These are phyloP conservation scores for Fraxinus cuspidata DNA, from an alignment of 257 asterid species.

Conservation along the genomic window DNA sequence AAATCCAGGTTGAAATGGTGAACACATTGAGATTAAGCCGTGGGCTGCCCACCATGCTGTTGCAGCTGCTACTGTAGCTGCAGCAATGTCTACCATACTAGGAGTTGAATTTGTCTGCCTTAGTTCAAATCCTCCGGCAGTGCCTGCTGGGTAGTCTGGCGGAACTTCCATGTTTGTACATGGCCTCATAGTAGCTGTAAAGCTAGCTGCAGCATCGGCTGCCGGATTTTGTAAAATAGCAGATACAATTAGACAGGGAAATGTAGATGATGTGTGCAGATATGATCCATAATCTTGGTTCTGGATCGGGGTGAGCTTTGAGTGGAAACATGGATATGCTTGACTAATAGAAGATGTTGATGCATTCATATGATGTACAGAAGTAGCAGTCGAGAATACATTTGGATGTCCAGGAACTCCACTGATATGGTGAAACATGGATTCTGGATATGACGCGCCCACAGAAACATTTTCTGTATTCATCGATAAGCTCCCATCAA, in stretches of 20 bases:
- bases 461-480: slow-evolving; percentile 36
- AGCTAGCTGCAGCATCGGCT: slow-evolving; percentile 90
- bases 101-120: slow-evolving; percentile 54
- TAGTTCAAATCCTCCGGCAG: slow-evolving; percentile 40
- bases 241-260: slow-evolving; percentile 78
- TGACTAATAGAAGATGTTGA: slow-evolving; percentile 59
- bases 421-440: slow-evolving; percentile 41
- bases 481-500: slow-evolving; percentile 62
- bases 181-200: slow-evolving; percentile 78
- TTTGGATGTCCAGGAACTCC: slow-evolving; percentile 48
- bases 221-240: slow-evolving; percentile 80
- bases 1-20: slow-evolving; percentile 70
- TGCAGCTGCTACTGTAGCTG: slow-evolving; percentile 97
- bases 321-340: slow-evolving; percentile 60
- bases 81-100: slow-evolving; percentile 73
- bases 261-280: slow-evolving; percentile 60
- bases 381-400: slow-evolving; percentile 44
- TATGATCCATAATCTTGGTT: slow-evolving; percentile 62
- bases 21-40: slow-evolving; percentile 81
- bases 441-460: slow-evolving; percentile 41
- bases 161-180: slow-evolving; percentile 49
- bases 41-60: slow-evolving; percentile 98
- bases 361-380: slow-evolving; percentile 49
- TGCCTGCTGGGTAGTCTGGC: slow-evolving; percentile 37
- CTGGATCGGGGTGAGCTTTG: slow-evolving; percentile 54